Evolutionary conservation across 768 basidiomycete species (phyloP).

Genomic region (Kwoniella mangroviensis): DNA sequence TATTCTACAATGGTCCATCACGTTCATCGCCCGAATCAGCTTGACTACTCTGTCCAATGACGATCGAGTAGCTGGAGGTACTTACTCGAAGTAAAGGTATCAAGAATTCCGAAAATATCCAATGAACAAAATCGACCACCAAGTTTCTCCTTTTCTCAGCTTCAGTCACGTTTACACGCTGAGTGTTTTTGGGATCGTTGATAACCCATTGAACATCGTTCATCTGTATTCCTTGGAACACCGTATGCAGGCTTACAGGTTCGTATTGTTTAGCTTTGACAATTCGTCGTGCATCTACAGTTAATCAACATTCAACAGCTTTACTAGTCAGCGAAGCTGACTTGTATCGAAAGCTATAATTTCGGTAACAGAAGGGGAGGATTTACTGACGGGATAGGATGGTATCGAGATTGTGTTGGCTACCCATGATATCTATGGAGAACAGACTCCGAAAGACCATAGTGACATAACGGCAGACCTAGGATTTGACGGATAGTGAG

Average conservation of each 20-base stretch:
- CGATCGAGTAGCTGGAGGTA: not conserved
- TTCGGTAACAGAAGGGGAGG: not conserved
- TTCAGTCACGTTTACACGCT: conserved; percentile 67
- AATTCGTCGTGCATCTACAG: conserved; percentile 74
- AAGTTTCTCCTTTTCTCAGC: conserved; percentile 76
- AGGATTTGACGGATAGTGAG: not conserved
- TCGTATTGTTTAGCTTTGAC: conserved; percentile 80
- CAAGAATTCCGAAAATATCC: conserved; percentile 89
- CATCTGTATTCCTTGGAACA: conserved; percentile 76
- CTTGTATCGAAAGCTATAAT: no score
- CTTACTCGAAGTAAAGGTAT: conserved; percentile 75
- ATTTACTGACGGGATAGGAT: conserved; percentile 15
- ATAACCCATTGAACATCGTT: conserved; percentile 79
- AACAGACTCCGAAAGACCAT: conserved; percentile 25
- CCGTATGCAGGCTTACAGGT: conserved; percentile 71
- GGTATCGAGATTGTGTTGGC: conserved; percentile 30
- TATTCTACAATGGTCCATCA: conserved; percentile 65
- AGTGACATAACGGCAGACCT: conserved; percentile 31
- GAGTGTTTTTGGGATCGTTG: conserved; percentile 10
- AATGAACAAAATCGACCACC: conserved; percentile 85
- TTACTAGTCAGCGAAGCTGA: no score
- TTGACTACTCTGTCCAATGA: no score
- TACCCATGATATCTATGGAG: conserved; percentile 44
- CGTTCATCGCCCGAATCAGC: not conserved
- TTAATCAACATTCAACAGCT: conserved; percentile 16